Percentiles rank a stretch among this genome's conserved stretches.
These are phyloP conservation scores for Phoma sp. DNA, from an alignment of 2,329 filamentous ascomycete species.

Conservation along the genomic window DNA sequence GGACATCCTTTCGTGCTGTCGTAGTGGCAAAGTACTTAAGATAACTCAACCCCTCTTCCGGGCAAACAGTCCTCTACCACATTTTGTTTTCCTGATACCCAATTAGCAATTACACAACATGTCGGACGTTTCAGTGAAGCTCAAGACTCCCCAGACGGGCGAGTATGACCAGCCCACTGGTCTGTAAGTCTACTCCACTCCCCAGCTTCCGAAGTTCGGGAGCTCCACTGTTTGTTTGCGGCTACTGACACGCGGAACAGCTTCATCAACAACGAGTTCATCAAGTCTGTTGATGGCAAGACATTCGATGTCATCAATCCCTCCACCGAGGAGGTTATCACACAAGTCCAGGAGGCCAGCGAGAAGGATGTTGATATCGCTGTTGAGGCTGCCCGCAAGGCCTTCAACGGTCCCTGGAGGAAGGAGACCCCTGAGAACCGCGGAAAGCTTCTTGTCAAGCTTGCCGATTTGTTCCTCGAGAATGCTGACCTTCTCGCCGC, in stretches of 20 bases:
- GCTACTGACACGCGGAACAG: conserved; percentile 50
- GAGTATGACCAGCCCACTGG: conserved; percentile 61
- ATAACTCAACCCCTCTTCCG: conserved; percentile 30
- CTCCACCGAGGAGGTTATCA: conserved; percentile 81
- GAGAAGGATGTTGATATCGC: conserved; percentile 86
- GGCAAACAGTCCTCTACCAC: conserved; percentile 16
- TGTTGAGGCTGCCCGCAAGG: conserved; percentile 83
- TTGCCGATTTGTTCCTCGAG: conserved; percentile 81
- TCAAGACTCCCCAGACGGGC: conserved; percentile 72
- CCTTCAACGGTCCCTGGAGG: conserved; percentile 77
- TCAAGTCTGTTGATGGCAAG: conserved; percentile 82
- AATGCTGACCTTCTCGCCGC: conserved; percentile 77
- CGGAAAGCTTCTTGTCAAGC: conserved; percentile 72
- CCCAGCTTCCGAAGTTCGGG: not conserved
- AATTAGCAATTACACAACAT: conserved; percentile 41
- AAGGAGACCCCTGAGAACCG: conserved; percentile 73
- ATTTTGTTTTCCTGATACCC: conserved; percentile 36
- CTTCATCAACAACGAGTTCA: conserved; percentile 93
- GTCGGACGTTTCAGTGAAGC: conserved; percentile 59
- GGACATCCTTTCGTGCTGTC: conserved; percentile 31
- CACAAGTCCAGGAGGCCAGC: conserved; percentile 80
- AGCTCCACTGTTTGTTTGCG: conserved; percentile 3
- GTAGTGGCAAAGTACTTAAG: conserved; percentile 41
- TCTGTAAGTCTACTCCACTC: conserved; percentile 51
- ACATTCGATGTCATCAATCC: conserved; percentile 94